Evolutionary conservation across 768 basidiomycete genomes (phyloP).

Genomic region (Chalciporus chontae): DNA sequence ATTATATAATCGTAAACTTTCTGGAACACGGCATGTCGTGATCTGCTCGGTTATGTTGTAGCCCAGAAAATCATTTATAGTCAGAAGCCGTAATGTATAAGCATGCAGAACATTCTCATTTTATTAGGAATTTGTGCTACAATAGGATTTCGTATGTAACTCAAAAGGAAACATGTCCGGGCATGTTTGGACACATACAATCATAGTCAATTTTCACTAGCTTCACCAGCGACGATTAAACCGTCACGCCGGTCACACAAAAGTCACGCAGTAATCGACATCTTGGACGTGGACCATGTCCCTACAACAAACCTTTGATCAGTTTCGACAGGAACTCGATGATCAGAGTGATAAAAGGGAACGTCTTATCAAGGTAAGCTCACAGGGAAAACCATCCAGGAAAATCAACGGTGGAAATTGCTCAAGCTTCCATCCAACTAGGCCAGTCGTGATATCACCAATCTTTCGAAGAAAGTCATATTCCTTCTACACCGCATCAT

Average conservation of each 20-base stretch:
- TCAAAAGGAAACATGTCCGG: too few species aligned
- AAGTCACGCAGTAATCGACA: neutral
- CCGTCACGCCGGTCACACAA: constrained; percentile 3
- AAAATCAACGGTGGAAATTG: neutral
- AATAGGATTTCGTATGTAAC: too few species aligned
- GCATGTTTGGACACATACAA: too few species aligned
- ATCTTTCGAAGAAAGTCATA: constrained; percentile 88
- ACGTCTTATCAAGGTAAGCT: constrained; percentile 77
- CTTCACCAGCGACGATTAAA: too few species aligned
- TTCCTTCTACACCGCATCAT: constrained; percentile 84
- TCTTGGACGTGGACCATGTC: constrained; percentile 3
- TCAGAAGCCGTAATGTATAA: too few species aligned
- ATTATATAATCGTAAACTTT: too few species aligned
- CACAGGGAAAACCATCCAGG: constrained; percentile 7
- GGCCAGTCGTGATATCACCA: constrained; percentile 86
- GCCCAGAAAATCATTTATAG: too few species aligned
- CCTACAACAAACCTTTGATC: constrained; percentile 42
- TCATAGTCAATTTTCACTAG: too few species aligned
- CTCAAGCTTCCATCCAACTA: constrained; percentile 27
- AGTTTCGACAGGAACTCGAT: constrained; percentile 73
- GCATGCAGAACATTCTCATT: too few species aligned
- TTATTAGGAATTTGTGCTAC: too few species aligned
- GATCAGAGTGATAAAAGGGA: constrained; percentile 85
- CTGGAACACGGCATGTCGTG: too few species aligned
- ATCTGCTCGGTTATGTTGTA: too few species aligned